Evolutionary conservation across 257 asterid genomes (phyloP).

Genomic region (Pogostemon cablin): DNA sequence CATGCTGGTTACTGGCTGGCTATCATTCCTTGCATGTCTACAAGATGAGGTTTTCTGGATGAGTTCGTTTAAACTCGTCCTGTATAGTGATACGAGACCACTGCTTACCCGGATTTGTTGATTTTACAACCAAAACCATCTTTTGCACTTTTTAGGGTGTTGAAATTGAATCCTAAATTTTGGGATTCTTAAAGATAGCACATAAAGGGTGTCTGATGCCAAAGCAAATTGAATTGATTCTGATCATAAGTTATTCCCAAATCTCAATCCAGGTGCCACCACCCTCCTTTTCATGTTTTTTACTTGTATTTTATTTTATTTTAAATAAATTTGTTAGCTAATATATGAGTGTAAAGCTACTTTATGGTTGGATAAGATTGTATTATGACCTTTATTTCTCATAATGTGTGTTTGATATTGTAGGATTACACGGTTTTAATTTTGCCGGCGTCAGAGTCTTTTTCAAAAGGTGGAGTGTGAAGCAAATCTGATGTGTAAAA

Average conservation of each 20-base stretch:
- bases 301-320: not conserved
- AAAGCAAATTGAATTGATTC: constrained; percentile 27
- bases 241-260: constrained; percentile 33
- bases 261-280: constrained; percentile 23
- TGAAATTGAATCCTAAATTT: not conserved
- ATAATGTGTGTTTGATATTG: constrained; percentile 4
- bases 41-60: not conserved
- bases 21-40: not conserved
- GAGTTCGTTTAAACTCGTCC: not conserved
- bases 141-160: constrained; percentile 1
- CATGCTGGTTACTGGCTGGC: constrained; percentile 21
- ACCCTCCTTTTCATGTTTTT: not conserved
- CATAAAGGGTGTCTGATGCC: constrained; percentile 8
- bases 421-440: constrained; percentile 30
- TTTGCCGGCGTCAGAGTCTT: constrained; percentile 42
- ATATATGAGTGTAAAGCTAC: constrained; percentile 37
- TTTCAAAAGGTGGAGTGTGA: constrained; percentile 34
- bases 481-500: constrained; percentile 55
- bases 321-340: constrained; percentile 15
- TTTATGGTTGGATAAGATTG: constrained; percentile 45
- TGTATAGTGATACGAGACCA: not conserved
- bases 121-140: not conserved
- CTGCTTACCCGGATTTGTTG: not conserved
- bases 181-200: constrained; percentile 30
- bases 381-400: constrained; percentile 18